Conservation (phyloP, 2,329 filamentous ascomycete genomes). For the Colletotrichum tanaceti region DNA sequence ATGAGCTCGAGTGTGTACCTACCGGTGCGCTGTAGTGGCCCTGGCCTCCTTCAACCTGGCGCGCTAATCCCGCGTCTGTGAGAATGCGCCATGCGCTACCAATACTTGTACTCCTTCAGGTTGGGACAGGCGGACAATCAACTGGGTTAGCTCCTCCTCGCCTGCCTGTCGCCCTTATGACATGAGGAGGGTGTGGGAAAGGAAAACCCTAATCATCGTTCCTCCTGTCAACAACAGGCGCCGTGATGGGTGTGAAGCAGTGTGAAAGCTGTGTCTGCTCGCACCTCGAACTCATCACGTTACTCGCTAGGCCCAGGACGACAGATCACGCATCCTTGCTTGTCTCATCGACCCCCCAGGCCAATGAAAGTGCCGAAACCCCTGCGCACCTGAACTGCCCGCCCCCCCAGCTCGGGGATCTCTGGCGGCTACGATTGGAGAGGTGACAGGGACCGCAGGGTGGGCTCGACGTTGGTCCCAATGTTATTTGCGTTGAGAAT, state of each 20-base stretch:
- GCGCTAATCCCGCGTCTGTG: constrained; percentile 49
- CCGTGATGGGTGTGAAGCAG: constrained; percentile 28
- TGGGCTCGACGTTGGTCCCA: constrained; percentile 4
- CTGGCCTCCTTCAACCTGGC: constrained; percentile 29
- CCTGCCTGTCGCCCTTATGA: constrained; percentile 26
- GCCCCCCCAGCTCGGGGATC: constrained; percentile 46
- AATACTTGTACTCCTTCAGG: constrained; percentile 4
- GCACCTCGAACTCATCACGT: constrained; percentile 50
- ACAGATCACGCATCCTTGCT: constrained; percentile 43
- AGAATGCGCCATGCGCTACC: constrained; percentile 17
- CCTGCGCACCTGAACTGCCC: constrained; percentile 45
- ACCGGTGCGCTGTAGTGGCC: too few relatives aligned
- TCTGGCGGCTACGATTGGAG: constrained; percentile 52
- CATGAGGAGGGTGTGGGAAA: not conserved
- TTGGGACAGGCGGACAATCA: not conserved
- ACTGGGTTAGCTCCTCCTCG: not conserved
- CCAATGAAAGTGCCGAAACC: constrained; percentile 51
- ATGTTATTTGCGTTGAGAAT: not conserved
- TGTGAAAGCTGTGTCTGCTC: constrained; percentile 39
- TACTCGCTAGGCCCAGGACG: constrained; percentile 45
- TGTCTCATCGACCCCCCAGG: constrained; percentile 42
- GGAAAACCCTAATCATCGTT: not conserved
- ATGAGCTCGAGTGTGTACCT: too few relatives aligned
- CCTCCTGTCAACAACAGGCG: constrained; percentile 14
- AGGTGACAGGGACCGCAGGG: constrained; percentile 34